Evolutionary conservation across 768 basidiomycete species (phyloP).

Genomic region (Mycena olivaceomarginata): DNA sequence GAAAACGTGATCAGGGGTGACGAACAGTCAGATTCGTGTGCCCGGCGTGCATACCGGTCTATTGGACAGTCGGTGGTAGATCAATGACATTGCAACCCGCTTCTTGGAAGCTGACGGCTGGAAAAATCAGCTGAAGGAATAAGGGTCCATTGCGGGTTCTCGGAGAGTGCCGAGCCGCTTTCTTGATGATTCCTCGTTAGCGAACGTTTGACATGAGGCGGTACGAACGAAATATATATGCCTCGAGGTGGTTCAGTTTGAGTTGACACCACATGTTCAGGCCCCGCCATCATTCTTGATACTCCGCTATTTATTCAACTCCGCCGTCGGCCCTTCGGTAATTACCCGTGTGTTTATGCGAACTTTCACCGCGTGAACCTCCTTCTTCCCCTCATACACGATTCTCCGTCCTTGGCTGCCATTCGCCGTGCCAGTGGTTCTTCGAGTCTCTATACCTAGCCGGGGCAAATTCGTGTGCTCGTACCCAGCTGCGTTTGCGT

Average conservation of each 20-base stretch:
- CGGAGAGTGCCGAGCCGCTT: background rate
- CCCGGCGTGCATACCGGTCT: background rate
- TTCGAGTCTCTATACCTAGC: background rate
- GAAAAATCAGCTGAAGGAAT: background rate
- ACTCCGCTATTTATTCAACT: background rate
- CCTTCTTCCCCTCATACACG: background rate
- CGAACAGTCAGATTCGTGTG: background rate
- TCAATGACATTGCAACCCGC: no score
- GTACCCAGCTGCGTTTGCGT: background rate
- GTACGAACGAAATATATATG: background rate
- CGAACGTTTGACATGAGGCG: background rate
- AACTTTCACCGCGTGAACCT: slow-evolving; percentile 12
- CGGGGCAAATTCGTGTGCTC: background rate
- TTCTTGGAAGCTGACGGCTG: background rate
- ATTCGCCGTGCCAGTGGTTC: background rate
- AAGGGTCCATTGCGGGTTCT: background rate
- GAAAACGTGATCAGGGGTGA: slow-evolving; percentile 12
- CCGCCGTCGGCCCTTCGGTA: background rate
- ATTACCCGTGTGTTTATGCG: background rate
- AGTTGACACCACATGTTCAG: slow-evolving; percentile 2
- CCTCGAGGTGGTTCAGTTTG: background rate
- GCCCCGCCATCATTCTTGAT: background rate
- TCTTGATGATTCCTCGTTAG: background rate
- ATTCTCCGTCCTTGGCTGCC: slow-evolving; percentile 6
- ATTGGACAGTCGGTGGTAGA: background rate